Evolutionary conservation across 139 green algal genomes (phyloP), one percentile per base, ranked within the genome.

Genomic region (Deuterostichococcus epilithicus): DNA sequence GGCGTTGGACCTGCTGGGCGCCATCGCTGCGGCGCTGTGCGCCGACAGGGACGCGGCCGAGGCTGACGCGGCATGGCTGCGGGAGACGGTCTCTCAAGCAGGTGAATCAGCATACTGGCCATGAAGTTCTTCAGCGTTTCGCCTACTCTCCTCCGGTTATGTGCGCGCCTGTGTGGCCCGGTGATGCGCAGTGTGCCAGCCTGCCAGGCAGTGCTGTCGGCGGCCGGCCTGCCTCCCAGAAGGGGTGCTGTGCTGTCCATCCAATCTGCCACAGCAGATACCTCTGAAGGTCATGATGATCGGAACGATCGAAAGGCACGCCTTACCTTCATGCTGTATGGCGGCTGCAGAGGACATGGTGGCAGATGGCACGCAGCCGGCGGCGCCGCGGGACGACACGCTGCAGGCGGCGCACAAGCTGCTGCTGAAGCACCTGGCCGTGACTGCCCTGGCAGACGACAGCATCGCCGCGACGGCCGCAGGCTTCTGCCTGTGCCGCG

Each of bases 1-100:
- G 38, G 79, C 71, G 42, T 74, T 95, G 22, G 91, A 96, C 6
- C 71, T 91, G 60, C 74, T 92, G 44, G 91, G 87, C 18, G 38
- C 70, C 52, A 67, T 94, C 25, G 80, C 81, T 15, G 68, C 81
- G 13, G 10, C 37, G 30, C 72, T 95, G 37, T 85, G 69, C 45
- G 39, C 1, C 2, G 77, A 86, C 33, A 73, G 42, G 5, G n/a
- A 77, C 15, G 28, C 18, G 34, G 77, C 73, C 1, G 70, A 82
- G 15, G 58, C 74, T 25, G 77, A 81, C 13, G 42, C 60, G 18
- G 63, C 65, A n/a, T 47, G 68, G 34, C 60, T 86, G 58, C 33
- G 75, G 20, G 76, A 44, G 36, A 69, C 63, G 15, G 5, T 13
- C 13, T 8, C 42, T 13, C 52, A 63, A 28, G 52, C 35, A 81